Conservation (phyloP, 2,329 filamentous ascomycete species). For the Teratosphaeria nubilosa region DNA sequence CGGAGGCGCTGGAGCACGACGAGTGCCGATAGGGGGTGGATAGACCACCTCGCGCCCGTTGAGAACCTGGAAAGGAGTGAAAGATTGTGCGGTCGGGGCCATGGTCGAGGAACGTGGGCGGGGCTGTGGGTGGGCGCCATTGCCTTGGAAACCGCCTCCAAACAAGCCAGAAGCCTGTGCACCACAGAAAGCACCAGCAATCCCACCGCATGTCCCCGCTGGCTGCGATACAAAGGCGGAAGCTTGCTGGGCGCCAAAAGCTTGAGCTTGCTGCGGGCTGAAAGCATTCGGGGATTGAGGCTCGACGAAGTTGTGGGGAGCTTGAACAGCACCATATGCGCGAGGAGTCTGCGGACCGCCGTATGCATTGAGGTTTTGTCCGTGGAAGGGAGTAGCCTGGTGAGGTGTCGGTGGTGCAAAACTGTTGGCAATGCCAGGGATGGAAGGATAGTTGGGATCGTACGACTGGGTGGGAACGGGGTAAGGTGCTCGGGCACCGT, state of each 20-base stretch:
- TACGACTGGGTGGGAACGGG: constrained; percentile 23
- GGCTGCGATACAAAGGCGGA: neutral
- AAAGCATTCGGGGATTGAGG: neutral
- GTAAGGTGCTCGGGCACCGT: constrained; percentile 25
- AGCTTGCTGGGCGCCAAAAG: neutral
- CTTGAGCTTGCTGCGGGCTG: neutral
- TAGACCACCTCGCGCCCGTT: neutral
- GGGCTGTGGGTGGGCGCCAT: neutral
- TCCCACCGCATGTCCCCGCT: neutral
- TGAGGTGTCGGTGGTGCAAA: constrained; percentile 9
- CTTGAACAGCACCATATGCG: neutral
- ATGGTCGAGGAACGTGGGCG: neutral
- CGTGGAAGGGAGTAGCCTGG: neutral
- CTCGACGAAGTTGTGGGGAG: neutral
- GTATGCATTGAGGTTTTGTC: neutral
- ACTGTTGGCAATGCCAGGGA: constrained; percentile 23
- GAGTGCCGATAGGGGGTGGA: neutral
- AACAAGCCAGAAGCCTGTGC: neutral
- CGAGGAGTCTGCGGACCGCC: neutral
- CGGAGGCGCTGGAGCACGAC: neutral
- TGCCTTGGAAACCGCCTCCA: neutral
- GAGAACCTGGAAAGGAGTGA: neutral
- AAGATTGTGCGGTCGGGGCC: neutral
- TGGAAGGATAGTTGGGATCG: constrained; percentile 23
- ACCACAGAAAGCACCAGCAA: neutral